These are phyloP conservation scores for Discostella stelligeroides DNA, from an alignment of 108 stramenopile genomes.

Conservation along the genomic window DNA sequence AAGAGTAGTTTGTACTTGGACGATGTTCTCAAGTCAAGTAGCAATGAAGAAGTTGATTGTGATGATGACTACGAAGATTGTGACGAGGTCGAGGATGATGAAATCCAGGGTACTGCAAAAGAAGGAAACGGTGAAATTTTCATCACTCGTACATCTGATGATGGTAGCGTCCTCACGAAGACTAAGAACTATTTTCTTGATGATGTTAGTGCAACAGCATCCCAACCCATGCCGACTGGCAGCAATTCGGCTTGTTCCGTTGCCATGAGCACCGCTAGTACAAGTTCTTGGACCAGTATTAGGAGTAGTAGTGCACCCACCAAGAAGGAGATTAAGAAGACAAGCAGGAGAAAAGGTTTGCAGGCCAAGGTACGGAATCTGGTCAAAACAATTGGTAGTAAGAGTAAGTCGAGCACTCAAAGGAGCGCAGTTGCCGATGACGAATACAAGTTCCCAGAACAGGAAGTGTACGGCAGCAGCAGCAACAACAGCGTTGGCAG, in stretches of 20 bases:
- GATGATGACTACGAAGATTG: too few species aligned
- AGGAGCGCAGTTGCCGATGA: too few species aligned
- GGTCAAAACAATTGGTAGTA: neutral
- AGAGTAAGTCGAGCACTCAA: neutral
- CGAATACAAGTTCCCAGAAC: too few species aligned
- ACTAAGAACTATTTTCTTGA: neutral
- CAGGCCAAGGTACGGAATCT: conserved; percentile 1
- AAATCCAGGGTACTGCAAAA: neutral
- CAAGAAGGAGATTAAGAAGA: neutral
- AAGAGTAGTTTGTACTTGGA: too few species aligned
- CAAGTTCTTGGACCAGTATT: neutral
- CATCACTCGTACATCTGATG: neutral
- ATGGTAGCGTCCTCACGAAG: neutral
- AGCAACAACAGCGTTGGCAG: neutral
- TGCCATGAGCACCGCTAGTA: neutral
- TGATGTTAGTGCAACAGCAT: neutral
- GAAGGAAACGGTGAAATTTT: neutral
- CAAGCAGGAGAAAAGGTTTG: neutral
- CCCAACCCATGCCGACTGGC: too few species aligned
- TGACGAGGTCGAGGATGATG: neutral
- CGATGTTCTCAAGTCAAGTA: too few species aligned
- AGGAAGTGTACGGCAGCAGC: neutral
- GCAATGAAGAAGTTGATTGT: too few species aligned
- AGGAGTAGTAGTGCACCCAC: neutral
- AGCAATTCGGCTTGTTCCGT: neutral